phyloP scores from a whole-genome alignment of 2,329 filamentous ascomycete species.

The Beauveria sp. region DNA sequence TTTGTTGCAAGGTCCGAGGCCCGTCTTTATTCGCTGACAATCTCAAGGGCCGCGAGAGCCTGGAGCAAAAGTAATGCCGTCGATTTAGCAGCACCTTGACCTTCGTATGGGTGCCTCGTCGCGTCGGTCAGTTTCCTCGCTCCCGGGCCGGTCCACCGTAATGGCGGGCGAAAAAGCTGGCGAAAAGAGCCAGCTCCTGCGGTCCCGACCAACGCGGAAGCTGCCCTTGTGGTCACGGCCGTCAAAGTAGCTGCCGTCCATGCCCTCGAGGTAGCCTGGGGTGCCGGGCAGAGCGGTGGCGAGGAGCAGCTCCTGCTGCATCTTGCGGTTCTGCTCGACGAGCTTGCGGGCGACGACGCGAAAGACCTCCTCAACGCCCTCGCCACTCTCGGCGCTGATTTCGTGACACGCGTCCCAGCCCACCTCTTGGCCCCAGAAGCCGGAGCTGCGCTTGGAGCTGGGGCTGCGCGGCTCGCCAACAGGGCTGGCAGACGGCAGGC shows the following conservation, averaged over 20 bases:
- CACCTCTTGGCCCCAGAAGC: constrained; percentile 85
- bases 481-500: constrained; percentile 21
- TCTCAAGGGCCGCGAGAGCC: too few species aligned
- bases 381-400: constrained; percentile 86
- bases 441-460: constrained; percentile 59
- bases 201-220: constrained; percentile 50
- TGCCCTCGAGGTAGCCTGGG: constrained; percentile 36
- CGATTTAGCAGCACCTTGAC: constrained; percentile 19
- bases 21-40: too few species aligned
- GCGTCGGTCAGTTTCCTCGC: constrained; percentile 16
- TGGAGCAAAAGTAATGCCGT: background rate
- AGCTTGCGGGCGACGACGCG: constrained; percentile 58
- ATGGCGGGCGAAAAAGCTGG: constrained; percentile 45
- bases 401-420: constrained; percentile 98
- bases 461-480: constrained; percentile 47
- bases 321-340: constrained; percentile 56
- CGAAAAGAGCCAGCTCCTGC: constrained; percentile 52
- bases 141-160: constrained; percentile 36
- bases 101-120: constrained; percentile 17
- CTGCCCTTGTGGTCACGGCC: constrained; percentile 38
- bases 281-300: constrained; percentile 45
- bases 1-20: background rate
- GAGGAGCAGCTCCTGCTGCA: constrained; percentile 50
- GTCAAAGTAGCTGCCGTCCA: constrained; percentile 46
- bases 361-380: constrained; percentile 96